A percentile compares a stretch with the other conserved stretches of the same genome.
Evolutionary conservation across 257 asterid genomes (phyloP).

Genomic region (Capsicum rhomboideum): DNA sequence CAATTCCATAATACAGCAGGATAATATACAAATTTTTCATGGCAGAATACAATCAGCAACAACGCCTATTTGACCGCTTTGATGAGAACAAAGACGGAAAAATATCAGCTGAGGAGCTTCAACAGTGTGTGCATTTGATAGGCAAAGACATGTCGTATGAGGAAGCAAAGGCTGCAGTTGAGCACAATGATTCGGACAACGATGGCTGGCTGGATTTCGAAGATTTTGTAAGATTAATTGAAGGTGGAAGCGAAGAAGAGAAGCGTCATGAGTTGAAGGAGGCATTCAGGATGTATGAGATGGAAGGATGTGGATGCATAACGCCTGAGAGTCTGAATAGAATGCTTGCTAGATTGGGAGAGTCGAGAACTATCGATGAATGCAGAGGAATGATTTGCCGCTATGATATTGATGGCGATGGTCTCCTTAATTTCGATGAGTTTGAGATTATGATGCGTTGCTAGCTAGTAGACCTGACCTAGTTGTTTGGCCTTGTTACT

Average conservation of each 20-base stretch:
- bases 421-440: constrained; percentile 52
- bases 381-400: constrained; percentile 46
- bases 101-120: constrained; percentile 25
- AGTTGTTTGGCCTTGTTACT: background rate
- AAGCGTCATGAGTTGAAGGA: constrained; percentile 30
- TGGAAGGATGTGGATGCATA: constrained; percentile 45
- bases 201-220: constrained; percentile 51
- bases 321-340: constrained; percentile 51
- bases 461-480: background rate
- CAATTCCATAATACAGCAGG: background rate
- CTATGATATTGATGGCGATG: constrained; percentile 63
- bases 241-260: constrained; percentile 51
- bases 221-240: constrained; percentile 45
- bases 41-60: constrained; percentile 16
- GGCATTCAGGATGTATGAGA: constrained; percentile 56
- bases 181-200: constrained; percentile 29
- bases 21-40: background rate
- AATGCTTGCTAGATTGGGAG: constrained; percentile 55
- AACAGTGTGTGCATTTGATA: background rate
- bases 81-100: constrained; percentile 28
- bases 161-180: constrained; percentile 35
- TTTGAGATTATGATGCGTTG: constrained; percentile 57
- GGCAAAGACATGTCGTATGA: constrained; percentile 27
- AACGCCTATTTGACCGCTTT: constrained; percentile 20
- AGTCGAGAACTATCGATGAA: constrained; percentile 32